Evolutionary conservation across 73 alveolate genomes (phyloP), one percentile per base, ranked within the genome.

Genomic region (Paramecium biaurelia): DNA sequence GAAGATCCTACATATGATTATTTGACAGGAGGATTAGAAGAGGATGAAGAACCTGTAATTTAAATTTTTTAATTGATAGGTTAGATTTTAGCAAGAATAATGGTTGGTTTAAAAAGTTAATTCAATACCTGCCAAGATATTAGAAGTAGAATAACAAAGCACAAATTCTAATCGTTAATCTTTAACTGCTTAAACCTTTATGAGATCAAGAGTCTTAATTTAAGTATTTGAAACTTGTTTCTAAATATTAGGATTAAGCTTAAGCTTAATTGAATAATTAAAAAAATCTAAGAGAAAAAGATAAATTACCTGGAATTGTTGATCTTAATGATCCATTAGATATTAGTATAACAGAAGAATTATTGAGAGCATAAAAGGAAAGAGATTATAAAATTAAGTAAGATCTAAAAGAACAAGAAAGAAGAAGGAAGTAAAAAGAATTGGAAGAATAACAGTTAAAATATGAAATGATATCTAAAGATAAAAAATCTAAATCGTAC

Each of bases 1-100:
- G 90, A 79, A 43, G 90, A 79, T 24, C 90, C 70, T 10, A 43
- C 47, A 14, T 9, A 2, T 37, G 90, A 79, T 23, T 41, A 23
- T 47, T 38, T 23, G 15, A 43, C 76, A 1, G 90, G 90, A 7
- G 90, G 90, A 38, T 45, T 79, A 79, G 24, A 18, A 32, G 90
- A 79, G n/a, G 90, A 79, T 79, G 43, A 79, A 10, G 90, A 79
- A 79, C 90, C 90, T 79, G 70, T 45, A 79, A 42, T 26, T 47
- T 10, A 30, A 63, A 1, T 0, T 14, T 74, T 35, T 1, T 0
- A 34, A n/a, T 41, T 74, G 8, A 28, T 74, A 74, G 87, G 63
- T 37, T 74, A 37, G 37, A 79, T 30, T 79, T 20, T 30, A 23
- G 10, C 14, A 47, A 42, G 90, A 79, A 14, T 47, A 79, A 45